Evolutionary conservation across 345 rosid species (phyloP).

Genomic region (Firmiana major): DNA sequence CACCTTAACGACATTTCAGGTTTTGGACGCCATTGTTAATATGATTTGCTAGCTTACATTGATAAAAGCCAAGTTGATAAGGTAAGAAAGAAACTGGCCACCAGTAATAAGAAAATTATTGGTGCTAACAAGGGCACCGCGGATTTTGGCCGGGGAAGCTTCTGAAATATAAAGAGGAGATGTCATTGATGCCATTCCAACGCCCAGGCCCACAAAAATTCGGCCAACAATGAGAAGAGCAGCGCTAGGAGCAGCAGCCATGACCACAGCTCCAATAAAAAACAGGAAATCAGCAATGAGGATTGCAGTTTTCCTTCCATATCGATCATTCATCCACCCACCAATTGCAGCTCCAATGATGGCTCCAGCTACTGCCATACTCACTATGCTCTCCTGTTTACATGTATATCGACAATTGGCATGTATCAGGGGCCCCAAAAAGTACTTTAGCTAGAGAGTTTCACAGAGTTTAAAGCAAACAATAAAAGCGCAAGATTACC

Average conservation of each 20-base stretch:
- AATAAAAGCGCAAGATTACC: not conserved
- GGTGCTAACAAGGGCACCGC: conserved; percentile 88
- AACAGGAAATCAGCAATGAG: conserved; percentile 72
- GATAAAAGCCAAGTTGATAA: conserved; percentile 80
- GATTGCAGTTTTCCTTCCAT: conserved; percentile 57
- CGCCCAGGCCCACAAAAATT: conserved; percentile 79
- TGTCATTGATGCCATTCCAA: conserved; percentile 95
- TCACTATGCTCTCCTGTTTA: conserved; percentile 80
- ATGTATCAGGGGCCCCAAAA: too few relatives aligned
- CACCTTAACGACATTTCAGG: too few relatives aligned
- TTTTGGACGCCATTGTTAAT: not conserved
- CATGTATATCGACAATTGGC: not conserved
- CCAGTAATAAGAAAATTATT: conserved; percentile 83
- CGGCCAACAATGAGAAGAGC: conserved; percentile 60
- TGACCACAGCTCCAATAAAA: conserved; percentile 63
- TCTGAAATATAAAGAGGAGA: conserved; percentile 89
- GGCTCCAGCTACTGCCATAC: conserved; percentile 91
- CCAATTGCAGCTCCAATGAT: conserved; percentile 80
- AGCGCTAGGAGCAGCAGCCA: conserved; percentile 74
- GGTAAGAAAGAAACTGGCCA: conserved; percentile 85
- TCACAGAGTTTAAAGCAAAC: not conserved
- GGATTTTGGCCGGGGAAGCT: conserved; percentile 83
- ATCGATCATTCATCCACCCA: conserved; percentile 75
- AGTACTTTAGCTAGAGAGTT: too few relatives aligned
- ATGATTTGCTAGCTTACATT: conserved; percentile 27